Percentiles rank a stretch among this genome's conserved stretches.
Conservation (phyloP, 371 early-diverging fungal genomes). For the Fennellomyces sp. region DNA sequence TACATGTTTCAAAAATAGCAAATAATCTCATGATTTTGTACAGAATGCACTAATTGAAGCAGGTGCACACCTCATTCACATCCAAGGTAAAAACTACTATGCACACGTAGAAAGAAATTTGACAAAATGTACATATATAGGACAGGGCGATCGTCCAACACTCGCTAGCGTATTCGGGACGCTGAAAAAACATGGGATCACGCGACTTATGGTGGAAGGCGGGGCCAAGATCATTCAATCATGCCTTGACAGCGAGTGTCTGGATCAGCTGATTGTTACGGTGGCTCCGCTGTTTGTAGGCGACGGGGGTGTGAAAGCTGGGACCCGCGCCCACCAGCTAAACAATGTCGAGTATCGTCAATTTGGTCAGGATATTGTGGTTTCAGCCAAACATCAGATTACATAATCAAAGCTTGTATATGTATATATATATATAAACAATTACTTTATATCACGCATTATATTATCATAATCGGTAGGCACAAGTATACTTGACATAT, state of each 20-base stretch:
- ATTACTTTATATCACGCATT: background rate
- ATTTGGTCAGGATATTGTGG: conserved; percentile 33
- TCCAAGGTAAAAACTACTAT: background rate
- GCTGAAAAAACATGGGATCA: conserved; percentile 37
- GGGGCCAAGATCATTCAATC: conserved; percentile 81
- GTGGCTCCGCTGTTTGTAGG: conserved; percentile 79
- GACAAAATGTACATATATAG: background rate
- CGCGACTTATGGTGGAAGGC: conserved; percentile 91
- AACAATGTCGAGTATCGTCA: conserved; percentile 20
- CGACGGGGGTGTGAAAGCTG: conserved; percentile 49
- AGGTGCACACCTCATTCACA: conserved; percentile 47
- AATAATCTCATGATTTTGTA: background rate
- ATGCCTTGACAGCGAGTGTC: conserved; percentile 51
- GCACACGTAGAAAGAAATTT: conserved; percentile 7
- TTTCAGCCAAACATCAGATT: conserved; percentile 18
- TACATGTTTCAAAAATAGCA: too few relatives aligned
- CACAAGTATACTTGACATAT: background rate
- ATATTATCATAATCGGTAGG: background rate
- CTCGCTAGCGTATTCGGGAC: conserved; percentile 20
- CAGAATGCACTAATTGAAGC: conserved; percentile 40
- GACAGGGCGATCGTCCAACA: conserved; percentile 6
- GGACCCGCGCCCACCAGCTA: conserved; percentile 5
- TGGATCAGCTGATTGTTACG: conserved; percentile 75
- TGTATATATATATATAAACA: background rate
- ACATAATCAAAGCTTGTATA: too few relatives aligned